Conservation (phyloP, 2,329 filamentous ascomycete species). For the Penicillium verrucosum region DNA sequence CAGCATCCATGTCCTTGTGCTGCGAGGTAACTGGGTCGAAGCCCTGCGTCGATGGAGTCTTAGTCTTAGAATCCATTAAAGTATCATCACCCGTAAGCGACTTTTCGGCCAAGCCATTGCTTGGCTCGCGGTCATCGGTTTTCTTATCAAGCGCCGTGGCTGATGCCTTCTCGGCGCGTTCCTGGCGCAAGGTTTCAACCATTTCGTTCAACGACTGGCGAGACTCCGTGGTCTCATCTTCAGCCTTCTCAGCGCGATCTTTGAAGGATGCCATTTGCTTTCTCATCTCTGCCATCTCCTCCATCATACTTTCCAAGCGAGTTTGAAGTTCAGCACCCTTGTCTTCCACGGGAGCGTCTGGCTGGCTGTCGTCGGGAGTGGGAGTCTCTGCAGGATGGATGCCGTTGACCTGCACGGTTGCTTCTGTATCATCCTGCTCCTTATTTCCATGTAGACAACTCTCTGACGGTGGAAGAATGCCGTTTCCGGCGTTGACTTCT, state of each 20-base stretch:
- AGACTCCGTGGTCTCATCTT: slow-evolving; percentile 69
- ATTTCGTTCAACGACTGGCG: slow-evolving; percentile 80
- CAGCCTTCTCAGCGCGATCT: slow-evolving; percentile 73
- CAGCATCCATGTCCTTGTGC: slow-evolving; percentile 38
- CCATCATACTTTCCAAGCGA: slow-evolving; percentile 71
- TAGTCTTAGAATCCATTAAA: slow-evolving; percentile 8
- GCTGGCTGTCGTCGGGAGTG: slow-evolving; percentile 9
- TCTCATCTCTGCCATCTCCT: slow-evolving; percentile 77
- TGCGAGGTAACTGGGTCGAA: slow-evolving; percentile 51
- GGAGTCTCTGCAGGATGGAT: slow-evolving; percentile 8
- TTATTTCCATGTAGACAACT: slow-evolving; percentile 7
- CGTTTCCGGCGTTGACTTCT: slow-evolving; percentile 45
- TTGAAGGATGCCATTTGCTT: slow-evolving; percentile 76
- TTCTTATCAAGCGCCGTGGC: slow-evolving; percentile 36
- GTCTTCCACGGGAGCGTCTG: slow-evolving; percentile 37
- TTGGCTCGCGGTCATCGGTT: slow-evolving; percentile 8
- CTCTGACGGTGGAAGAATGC: slow-evolving; percentile 45
- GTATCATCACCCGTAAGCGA: slow-evolving; percentile 1
- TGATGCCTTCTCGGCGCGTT: slow-evolving; percentile 56
- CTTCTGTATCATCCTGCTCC: neutral
- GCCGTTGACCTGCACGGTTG: slow-evolving; percentile 11
- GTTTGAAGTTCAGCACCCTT: slow-evolving; percentile 57
- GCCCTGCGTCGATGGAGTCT: slow-evolving; percentile 27
- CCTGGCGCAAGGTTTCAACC: slow-evolving; percentile 74
- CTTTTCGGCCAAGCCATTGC: slow-evolving; percentile 7